Evolutionary conservation across 306 rosid genomes (phyloP).

Genomic region (Malus orientalis): DNA sequence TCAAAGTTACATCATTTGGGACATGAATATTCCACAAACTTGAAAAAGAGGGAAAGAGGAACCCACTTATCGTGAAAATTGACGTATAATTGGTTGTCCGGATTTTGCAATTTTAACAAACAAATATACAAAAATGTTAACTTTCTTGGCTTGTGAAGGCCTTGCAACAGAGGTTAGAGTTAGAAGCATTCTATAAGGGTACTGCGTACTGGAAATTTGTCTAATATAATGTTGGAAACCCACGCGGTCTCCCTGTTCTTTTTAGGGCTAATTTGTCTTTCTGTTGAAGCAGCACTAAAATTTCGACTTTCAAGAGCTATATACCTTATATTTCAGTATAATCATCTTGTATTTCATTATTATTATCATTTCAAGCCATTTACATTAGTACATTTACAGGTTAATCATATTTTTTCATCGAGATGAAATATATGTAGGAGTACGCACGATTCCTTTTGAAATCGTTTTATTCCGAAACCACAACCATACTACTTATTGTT

Average conservation of each 20-base stretch:
- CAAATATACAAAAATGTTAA: neutral
- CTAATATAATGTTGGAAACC: too few species aligned
- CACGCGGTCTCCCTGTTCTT: neutral
- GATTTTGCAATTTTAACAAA: neutral
- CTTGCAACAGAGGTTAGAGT: neutral
- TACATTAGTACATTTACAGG: neutral
- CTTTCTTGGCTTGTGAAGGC: neutral
- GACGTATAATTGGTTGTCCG: neutral
- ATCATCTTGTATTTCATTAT: neutral
- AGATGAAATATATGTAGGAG: too few species aligned
- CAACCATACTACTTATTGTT: too few species aligned
- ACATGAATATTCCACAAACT: neutral
- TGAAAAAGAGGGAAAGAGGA: neutral
- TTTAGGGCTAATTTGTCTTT: neutral
- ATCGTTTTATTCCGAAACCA: neutral
- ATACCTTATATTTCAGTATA: neutral
- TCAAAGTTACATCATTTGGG: conserved; percentile 6
- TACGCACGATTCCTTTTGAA: neutral
- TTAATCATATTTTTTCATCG: neutral
- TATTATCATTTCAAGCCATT: neutral
- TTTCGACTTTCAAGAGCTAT: neutral
- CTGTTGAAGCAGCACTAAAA: neutral
- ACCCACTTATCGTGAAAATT: neutral
- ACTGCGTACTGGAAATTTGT: neutral
- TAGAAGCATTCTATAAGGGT: neutral